Evolutionary conservation across 805 yeast species (phyloP).

Genomic region (Kodamaea leandrae): DNA sequence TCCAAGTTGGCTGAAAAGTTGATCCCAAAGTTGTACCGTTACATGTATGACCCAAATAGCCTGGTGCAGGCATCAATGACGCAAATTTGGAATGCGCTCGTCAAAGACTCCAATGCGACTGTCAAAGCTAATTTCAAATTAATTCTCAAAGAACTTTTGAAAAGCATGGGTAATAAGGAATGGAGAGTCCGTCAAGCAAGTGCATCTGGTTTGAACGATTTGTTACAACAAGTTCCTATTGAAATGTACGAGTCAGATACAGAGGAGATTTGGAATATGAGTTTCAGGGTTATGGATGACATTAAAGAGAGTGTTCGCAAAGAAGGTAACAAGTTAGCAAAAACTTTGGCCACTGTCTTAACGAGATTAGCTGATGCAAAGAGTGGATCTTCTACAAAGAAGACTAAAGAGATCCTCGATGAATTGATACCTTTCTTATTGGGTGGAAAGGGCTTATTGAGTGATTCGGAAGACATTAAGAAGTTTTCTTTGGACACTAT

Average conservation of each 20-base stretch:
- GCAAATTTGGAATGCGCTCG: constrained; percentile 78
- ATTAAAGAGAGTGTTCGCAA: constrained; percentile 88
- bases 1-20: constrained; percentile 54
- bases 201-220: constrained; percentile 64
- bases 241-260: constrained; percentile 50
- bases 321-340: constrained; percentile 71
- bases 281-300: constrained; percentile 88
- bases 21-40: constrained; percentile 80
- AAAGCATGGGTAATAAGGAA: constrained; percentile 74
- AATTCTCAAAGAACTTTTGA: constrained; percentile 63
- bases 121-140: constrained; percentile 52
- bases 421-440: constrained; percentile 74
- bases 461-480: constrained; percentile 83
- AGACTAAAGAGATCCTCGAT: constrained; percentile 48
- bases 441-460: constrained; percentile 74
- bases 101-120: constrained; percentile 55
- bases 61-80: constrained; percentile 80
- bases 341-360: constrained; percentile 60
- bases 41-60: constrained; percentile 78
- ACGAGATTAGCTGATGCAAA: constrained; percentile 53
- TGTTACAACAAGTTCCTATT: constrained; percentile 60
- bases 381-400: constrained; percentile 36
- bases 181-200: constrained; percentile 95
- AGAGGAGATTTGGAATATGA: constrained; percentile 80
- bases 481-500: constrained; percentile 72